Evolutionary conservation across 208 protist genomes (phyloP).

Genomic region (Leishmania aethiopica): DNA sequence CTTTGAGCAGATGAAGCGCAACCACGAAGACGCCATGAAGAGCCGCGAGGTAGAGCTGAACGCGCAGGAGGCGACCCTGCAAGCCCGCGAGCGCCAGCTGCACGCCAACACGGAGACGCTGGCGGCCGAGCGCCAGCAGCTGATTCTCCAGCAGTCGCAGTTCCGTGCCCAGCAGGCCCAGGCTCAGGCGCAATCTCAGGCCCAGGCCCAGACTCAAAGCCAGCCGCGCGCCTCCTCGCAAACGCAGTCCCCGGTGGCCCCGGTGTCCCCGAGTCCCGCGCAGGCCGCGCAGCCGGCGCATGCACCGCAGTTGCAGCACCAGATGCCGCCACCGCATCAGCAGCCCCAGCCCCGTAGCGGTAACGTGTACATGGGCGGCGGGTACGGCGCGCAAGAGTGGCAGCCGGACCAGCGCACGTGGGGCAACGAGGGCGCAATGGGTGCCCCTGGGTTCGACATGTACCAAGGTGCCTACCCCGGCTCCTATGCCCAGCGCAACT

Average conservation of each 20-base stretch:
- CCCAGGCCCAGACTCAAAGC: slow-evolving; percentile 15
- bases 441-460: slow-evolving; percentile 18
- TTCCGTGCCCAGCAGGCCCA: slow-evolving; percentile 27
- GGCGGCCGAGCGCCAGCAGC: slow-evolving; percentile 34
- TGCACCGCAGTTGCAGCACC: slow-evolving; percentile 22
- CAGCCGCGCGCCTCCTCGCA: slow-evolving; percentile 18
- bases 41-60: slow-evolving; percentile 52
- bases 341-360: slow-evolving; percentile 20
- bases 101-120: slow-evolving; percentile 41
- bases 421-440: slow-evolving; percentile 22
- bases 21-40: slow-evolving; percentile 51
- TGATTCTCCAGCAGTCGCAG: slow-evolving; percentile 54
- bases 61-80: slow-evolving; percentile 40
- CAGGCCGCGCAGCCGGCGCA: slow-evolving; percentile 19
- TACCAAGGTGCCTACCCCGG: slow-evolving; percentile 19
- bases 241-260: slow-evolving; percentile 30
- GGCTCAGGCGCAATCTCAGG: slow-evolving; percentile 20
- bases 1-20: slow-evolving; percentile 49
- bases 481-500: slow-evolving; percentile 10
- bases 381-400: slow-evolving; percentile 16
- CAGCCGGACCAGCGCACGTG: slow-evolving; percentile 29
- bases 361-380: slow-evolving; percentile 34
- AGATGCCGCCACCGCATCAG: slow-evolving; percentile 29
- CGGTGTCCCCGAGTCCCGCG: slow-evolving; percentile 23
- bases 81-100: slow-evolving; percentile 42